These are phyloP conservation scores for Neocatenulostroma microsporum DNA, from an alignment of 2,329 filamentous ascomycete species.

Conservation along the genomic window DNA sequence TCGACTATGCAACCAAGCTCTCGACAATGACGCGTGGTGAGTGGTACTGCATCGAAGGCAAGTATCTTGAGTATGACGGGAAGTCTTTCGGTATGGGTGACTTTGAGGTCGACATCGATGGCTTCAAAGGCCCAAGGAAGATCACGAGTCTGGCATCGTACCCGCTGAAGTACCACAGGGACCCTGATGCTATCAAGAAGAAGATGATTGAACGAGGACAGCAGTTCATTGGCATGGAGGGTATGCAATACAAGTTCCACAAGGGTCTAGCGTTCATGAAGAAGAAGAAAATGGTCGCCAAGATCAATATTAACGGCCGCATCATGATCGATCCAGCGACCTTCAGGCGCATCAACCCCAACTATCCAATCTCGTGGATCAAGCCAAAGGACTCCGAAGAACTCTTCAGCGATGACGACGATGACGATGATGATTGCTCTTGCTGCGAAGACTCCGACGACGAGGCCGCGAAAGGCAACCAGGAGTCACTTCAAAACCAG, in stretches of 20 bases:
- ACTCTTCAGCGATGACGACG: constrained; percentile 45
- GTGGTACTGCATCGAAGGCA: constrained; percentile 68
- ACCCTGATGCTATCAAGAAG: constrained; percentile 56
- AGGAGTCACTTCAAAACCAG: constrained; percentile 43
- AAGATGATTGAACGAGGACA: constrained; percentile 72
- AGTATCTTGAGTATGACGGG: constrained; percentile 81
- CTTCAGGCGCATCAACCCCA: constrained; percentile 77
- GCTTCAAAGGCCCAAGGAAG: constrained; percentile 73
- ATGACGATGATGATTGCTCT: constrained; percentile 35
- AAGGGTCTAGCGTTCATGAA: constrained; percentile 81
- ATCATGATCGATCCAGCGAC: constrained; percentile 81
- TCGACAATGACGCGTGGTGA: constrained; percentile 61
- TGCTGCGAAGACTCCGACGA: constrained; percentile 36
- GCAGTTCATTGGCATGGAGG: constrained; percentile 72
- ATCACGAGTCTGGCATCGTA: constrained; percentile 72
- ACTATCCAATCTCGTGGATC: constrained; percentile 70
- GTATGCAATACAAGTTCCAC: constrained; percentile 74
- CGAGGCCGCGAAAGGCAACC: constrained; percentile 37
- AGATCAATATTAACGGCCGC: constrained; percentile 77
- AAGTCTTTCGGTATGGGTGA: constrained; percentile 73
- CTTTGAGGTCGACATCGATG: constrained; percentile 59
- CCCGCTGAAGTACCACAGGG: constrained; percentile 71
- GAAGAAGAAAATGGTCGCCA: constrained; percentile 64
- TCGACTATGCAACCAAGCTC: constrained; percentile 67
- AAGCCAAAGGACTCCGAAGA: constrained; percentile 57